Base-by-base conservation (phyloP, 2,329 filamentous ascomycete genomes). In the Exophiala alcalophila region DNA sequence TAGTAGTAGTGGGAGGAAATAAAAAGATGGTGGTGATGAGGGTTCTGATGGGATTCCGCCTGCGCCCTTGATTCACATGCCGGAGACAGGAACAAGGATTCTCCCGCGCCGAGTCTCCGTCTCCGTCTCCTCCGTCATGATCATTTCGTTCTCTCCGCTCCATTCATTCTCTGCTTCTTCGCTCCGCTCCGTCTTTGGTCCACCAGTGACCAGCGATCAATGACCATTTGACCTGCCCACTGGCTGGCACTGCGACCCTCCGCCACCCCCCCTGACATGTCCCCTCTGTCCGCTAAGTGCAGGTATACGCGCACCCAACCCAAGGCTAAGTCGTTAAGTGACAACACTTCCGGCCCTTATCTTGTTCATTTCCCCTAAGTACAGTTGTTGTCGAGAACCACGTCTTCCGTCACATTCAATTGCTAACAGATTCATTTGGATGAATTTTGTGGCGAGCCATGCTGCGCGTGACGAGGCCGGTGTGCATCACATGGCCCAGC, bases 261-360 rank as follows among this genome's bases (percentile, higher is more conserved):
- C n/a, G n/a, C n/a, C n/a, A n/a, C n/a, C n/a, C n/a, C n/a, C n/a
- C n/a, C n/a, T n/a, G n/a, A n/a, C n/a, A n/a, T n/a, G n/a, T n/a
- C n/a, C n/a, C n/a, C n/a, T n/a, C n/a, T 40, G 4, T 29, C 48
- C 52, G 49, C 48, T 58, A 59, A 58, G 54, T 51, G 50, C 53
- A 57, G 49, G 53, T 56, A 36, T 47, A 56, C 52, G 37, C 56
- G 53, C 32, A 21, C 21, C 16, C 9, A 21, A n/a, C 15, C 36
- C 28, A 23, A 37, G 35, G 46, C 49, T 52, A 52, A 40, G 32
- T 47, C 36, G 46, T 50, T 52, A 52, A 52, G 49, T 50, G 49
- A 50, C 34, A 52, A 40, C 30, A 16, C 38, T 40, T 47, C 46
- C 46, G 38, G 23, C 26, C 19, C 44, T 52, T 47, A 50, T 52